These are phyloP conservation scores for Leucoagaricus sp. DNA, from an alignment of 1,284 basidiomycete species.

Conservation along the genomic window DNA sequence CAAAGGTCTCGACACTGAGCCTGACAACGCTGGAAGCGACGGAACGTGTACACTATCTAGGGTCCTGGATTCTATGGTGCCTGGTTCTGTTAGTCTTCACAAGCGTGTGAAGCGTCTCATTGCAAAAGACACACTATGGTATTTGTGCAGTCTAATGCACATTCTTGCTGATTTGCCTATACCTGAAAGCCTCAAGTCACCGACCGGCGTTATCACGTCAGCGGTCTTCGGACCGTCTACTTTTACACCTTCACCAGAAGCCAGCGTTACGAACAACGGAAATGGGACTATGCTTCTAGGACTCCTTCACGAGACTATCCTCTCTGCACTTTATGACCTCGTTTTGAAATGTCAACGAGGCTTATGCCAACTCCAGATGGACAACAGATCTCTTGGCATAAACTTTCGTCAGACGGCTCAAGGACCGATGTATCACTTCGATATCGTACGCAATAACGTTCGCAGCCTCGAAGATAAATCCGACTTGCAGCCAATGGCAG, in stretches of 20 bases:
- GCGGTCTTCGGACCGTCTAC: not conserved
- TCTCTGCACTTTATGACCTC: constrained; percentile 13
- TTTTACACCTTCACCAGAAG: not conserved
- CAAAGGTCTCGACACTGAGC: constrained; percentile 13
- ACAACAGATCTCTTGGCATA: not conserved
- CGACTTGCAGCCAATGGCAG: constrained; percentile 1
- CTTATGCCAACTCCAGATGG: not conserved
- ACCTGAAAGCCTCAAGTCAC: constrained; percentile 3
- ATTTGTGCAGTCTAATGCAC: constrained; percentile 41
- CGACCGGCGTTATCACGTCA: not conserved
- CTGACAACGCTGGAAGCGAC: constrained; percentile 1
- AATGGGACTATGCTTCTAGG: constrained; percentile 2
- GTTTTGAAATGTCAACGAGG: constrained; percentile 12
- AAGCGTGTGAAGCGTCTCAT: constrained; percentile 40
- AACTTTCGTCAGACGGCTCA: not conserved
- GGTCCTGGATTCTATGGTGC: constrained; percentile 8
- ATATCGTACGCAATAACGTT: not conserved
- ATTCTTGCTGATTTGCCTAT: constrained; percentile 11
- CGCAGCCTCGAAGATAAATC: not conserved
- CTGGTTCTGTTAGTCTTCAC: constrained; percentile 11
- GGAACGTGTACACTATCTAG: not conserved
- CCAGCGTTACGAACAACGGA: not conserved
- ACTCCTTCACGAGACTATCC: constrained; percentile 11
- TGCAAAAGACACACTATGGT: constrained; percentile 56
- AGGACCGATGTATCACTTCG: not conserved